phyloP scores from a whole-genome alignment of 2,329 filamentous ascomycete genomes.

The Paraphoma chrysanthemicola region DNA sequence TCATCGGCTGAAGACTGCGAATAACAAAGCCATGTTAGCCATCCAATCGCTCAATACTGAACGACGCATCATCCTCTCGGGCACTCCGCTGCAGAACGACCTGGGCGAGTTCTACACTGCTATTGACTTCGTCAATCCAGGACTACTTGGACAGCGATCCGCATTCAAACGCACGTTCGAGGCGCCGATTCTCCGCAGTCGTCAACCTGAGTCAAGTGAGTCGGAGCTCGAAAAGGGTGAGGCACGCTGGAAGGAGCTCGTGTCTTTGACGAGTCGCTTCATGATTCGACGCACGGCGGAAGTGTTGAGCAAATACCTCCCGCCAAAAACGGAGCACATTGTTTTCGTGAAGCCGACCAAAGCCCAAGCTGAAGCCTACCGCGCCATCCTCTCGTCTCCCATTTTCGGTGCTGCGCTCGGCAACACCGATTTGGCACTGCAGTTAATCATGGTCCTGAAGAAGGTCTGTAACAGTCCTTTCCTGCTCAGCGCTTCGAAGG shows the following conservation, averaged over 20 bases:
- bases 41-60: slow-evolving; percentile 70
- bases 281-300: slow-evolving; percentile 72
- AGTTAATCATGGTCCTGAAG: slow-evolving; percentile 75
- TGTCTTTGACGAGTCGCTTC: slow-evolving; percentile 67
- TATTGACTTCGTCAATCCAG: slow-evolving; percentile 73
- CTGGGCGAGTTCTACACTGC: slow-evolving; percentile 71
- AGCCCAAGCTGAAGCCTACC: slow-evolving; percentile 67
- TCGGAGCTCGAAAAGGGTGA: slow-evolving; percentile 70
- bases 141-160: slow-evolving; percentile 66
- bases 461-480: slow-evolving; percentile 77
- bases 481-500: slow-evolving; percentile 62
- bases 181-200: slow-evolving; percentile 67
- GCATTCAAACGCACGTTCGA: slow-evolving; percentile 71
- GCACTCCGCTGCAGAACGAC: slow-evolving; percentile 74
- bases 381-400: slow-evolving; percentile 68
- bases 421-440: slow-evolving; percentile 67
- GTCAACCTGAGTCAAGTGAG: slow-evolving; percentile 67
- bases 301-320: slow-evolving; percentile 70
- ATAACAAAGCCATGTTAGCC: slow-evolving; percentile 71
- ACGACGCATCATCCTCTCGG: slow-evolving; percentile 68
- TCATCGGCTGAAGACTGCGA: slow-evolving; percentile 71
- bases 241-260: slow-evolving; percentile 66
- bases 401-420: slow-evolving; percentile 68
- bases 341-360: slow-evolving; percentile 70
- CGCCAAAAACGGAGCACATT: slow-evolving; percentile 72